These are phyloP conservation scores for Pleurotus cornucopiae DNA, from an alignment of 768 basidiomycete genomes.

Conservation along the genomic window DNA sequence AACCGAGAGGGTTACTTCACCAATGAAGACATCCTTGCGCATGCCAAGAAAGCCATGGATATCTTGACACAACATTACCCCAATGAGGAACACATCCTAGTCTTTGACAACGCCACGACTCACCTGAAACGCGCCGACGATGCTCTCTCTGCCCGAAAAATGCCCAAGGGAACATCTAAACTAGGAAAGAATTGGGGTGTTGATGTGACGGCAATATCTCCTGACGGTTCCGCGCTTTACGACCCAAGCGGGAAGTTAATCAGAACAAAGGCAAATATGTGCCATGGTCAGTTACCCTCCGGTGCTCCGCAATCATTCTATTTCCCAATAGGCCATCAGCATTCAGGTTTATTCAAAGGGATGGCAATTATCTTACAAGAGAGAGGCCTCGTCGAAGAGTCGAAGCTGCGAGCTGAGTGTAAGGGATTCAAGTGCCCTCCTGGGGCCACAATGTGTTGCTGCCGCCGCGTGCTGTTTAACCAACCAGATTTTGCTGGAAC, in stretches of 20 bases:
- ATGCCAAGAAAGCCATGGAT: slow-evolving; percentile 19
- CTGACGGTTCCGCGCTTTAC: slow-evolving; percentile 19
- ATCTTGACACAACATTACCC: slow-evolving; percentile 17
- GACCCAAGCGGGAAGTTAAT: slow-evolving; percentile 17
- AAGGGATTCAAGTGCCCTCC: slow-evolving; percentile 12
- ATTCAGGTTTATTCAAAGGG: slow-evolving; percentile 7
- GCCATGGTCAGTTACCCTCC: background rate
- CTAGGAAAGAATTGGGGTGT: slow-evolving; percentile 7
- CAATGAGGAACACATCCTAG: slow-evolving; percentile 19
- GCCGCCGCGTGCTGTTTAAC: slow-evolving; percentile 21
- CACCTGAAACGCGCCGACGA: slow-evolving; percentile 20
- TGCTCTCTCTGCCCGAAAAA: slow-evolving; percentile 24
- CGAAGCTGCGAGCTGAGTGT: slow-evolving; percentile 1
- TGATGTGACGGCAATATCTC: background rate
- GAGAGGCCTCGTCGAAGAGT: background rate
- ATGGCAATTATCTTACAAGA: slow-evolving; percentile 8
- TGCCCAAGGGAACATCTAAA: slow-evolving; percentile 18
- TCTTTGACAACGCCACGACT: slow-evolving; percentile 25
- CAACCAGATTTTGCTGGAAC: slow-evolving; percentile 28
- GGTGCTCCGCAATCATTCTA: slow-evolving; percentile 6
- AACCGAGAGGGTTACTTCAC: slow-evolving; percentile 18
- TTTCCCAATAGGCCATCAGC: slow-evolving; percentile 3
- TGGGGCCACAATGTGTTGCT: slow-evolving; percentile 20
- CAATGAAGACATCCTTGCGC: slow-evolving; percentile 20
- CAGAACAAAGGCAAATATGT: background rate